Evolutionary conservation across 1,284 basidiomycete genomes (phyloP), one percentile per base, ranked within the genome.

Genomic region (Apiotrichum domesticum): DNA sequence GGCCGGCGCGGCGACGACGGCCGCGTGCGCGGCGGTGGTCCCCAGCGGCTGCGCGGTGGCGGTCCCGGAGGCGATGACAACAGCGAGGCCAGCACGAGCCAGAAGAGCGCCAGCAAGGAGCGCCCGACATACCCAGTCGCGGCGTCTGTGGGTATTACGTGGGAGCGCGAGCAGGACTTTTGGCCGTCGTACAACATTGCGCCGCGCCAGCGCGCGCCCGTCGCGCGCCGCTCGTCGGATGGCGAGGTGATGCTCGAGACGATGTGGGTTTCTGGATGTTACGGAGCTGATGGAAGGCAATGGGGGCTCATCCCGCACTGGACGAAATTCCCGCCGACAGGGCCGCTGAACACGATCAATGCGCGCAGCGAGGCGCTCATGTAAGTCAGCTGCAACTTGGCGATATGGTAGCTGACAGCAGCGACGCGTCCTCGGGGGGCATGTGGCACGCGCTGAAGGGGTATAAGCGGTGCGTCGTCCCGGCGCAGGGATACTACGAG

Each of bases 291-390:
- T 51, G 35, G 8, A 45, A 90, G 90, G 91, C 86, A 86, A 68
- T 97, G 93, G 93, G 93, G 93, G 1, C 80, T 97, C 2, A 82
- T 92, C 2, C 90, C 90, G 0, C 85, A 89, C 68, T 94, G 87
- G 83, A 85, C 83, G 66, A 91, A 90, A 68, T 67, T 75, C 21
- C 78, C 77, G 0, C 82, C 85, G 43, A 83, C 86, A 54, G 82
- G 86, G 59, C 83, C 82, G 9, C 74, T 91, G 56, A 88, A 83
- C 65, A 94, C 93, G 0, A 95, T 90, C 63, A 98, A 97, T 66
- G 91, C 93, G 0, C 84, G 91, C 29, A 82, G 85, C 8, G 94
- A 97, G 73, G 87, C 85, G 39, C 80, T 98, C 13, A 74, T 88
- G 40, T 85, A 84, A 54, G 84, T 33, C 37, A 13, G 37, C 13